Evolutionary conservation across 768 basidiomycete genomes (phyloP).

Genomic region (Dioszegia crocea): DNA sequence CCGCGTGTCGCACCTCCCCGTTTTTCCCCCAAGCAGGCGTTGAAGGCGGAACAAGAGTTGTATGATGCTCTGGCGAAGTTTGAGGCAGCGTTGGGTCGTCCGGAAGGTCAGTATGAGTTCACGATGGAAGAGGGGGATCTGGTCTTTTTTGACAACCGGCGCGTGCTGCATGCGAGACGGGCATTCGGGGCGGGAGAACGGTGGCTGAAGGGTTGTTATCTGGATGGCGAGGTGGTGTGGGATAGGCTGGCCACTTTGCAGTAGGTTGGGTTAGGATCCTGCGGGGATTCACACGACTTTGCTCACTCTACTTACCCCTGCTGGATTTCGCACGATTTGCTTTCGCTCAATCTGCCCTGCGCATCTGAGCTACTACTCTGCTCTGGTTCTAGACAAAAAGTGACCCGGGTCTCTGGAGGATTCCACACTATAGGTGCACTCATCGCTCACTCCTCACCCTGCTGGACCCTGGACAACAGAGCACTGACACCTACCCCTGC

Average conservation of each 20-base stretch:
- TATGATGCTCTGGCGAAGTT: slow-evolving; percentile 60
- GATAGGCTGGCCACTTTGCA: slow-evolving; percentile 37
- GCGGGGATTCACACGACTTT: too few species aligned
- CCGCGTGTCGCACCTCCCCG: not conserved
- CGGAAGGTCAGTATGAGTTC: slow-evolving; percentile 59
- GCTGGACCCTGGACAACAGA: too few species aligned
- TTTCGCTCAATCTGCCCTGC: too few species aligned
- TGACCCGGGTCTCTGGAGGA: too few species aligned
- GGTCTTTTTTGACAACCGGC: slow-evolving; percentile 85
- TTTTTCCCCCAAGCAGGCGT: not conserved
- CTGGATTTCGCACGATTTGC: too few species aligned
- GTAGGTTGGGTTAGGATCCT: too few species aligned
- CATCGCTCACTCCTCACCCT: too few species aligned
- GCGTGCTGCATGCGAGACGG: slow-evolving; percentile 80
- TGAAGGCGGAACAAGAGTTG: slow-evolving; percentile 7
- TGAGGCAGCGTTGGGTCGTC: slow-evolving; percentile 58
- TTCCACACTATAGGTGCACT: too few species aligned
- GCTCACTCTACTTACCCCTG: too few species aligned
- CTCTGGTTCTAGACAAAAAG: too few species aligned
- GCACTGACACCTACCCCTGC: too few species aligned
- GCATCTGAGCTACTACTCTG: too few species aligned
- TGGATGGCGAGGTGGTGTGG: slow-evolving; percentile 60
- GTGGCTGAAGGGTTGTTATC: slow-evolving; percentile 78
- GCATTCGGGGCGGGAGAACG: slow-evolving; percentile 66
- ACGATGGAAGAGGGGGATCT: slow-evolving; percentile 75